phyloP scores from a whole-genome alignment of 106 monocot genomes.

The Cymbidium sinense region DNA sequence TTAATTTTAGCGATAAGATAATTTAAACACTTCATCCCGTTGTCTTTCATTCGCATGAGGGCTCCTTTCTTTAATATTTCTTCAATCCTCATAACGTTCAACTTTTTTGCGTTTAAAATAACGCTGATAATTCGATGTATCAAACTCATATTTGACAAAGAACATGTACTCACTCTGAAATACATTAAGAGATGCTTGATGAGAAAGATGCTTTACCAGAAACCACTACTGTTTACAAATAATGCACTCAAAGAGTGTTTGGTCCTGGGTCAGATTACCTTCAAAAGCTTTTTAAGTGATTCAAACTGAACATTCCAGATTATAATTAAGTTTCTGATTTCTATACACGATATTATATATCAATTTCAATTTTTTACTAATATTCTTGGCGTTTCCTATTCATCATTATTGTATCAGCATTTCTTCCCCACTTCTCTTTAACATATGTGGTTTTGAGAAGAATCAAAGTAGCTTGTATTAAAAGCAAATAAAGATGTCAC shows the following conservation, averaged over 20 bases:
- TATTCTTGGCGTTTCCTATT: too few species aligned
- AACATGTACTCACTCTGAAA: background rate
- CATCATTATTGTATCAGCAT: too few species aligned
- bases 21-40: too few species aligned
- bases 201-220: constrained; percentile 5
- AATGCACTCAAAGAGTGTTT: background rate
- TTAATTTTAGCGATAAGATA: too few species aligned
- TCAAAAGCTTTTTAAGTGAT: background rate
- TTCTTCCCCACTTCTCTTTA: background rate
- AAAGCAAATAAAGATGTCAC: background rate
- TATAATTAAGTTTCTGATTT: background rate
- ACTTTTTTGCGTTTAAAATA: too few species aligned
- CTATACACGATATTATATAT: background rate
- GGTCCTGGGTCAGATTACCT: constrained; percentile 2
- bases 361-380: too few species aligned
- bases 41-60: too few species aligned
- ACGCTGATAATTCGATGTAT: too few species aligned
- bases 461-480: background rate
- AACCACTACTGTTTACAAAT: background rate
- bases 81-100: too few species aligned
- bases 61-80: too few species aligned
- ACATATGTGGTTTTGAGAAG: background rate
- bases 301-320: background rate
- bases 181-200: background rate
- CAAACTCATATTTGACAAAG: too few species aligned